Evolutionary conservation across 345 rosid species (phyloP).

Genomic region (Anacardium occidentale): DNA sequence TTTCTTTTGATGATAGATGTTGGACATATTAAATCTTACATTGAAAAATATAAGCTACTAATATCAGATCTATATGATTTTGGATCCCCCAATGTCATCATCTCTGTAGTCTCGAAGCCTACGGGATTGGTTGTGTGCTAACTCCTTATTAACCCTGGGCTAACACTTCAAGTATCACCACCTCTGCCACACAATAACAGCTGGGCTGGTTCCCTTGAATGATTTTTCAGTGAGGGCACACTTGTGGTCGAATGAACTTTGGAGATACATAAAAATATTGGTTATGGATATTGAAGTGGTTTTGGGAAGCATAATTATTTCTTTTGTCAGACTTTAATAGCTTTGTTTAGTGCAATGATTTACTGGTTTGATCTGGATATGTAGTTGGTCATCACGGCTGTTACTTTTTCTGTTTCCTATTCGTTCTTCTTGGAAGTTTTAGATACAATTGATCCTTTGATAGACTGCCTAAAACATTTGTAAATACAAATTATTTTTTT

Average conservation of each 20-base stretch:
- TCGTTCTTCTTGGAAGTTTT: not conserved
- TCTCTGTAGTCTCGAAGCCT: no score
- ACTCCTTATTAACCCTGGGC: no score
- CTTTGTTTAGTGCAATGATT: not conserved
- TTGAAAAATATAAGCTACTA: no score
- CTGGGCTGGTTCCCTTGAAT: no score
- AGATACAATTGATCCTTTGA: not conserved
- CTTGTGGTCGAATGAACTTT: not conserved
- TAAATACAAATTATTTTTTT: not conserved
- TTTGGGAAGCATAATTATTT: not conserved
- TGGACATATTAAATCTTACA: no score
- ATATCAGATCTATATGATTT: no score
- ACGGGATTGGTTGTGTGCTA: no score
- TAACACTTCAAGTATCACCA: no score
- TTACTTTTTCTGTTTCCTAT: not conserved
- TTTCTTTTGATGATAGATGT: not conserved
- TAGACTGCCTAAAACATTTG: no score
- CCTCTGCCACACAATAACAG: no score
- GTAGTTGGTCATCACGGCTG: not conserved
- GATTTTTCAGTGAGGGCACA: not conserved
- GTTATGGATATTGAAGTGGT: not conserved
- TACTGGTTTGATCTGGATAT: not conserved
- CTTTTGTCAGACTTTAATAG: not conserved
- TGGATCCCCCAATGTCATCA: no score
- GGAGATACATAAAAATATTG: not conserved